Evolutionary conservation across 2,329 filamentous ascomycete genomes (phyloP), one percentile per base, ranked within the genome.

Genomic region (Daldinia eschscholtzii): DNA sequence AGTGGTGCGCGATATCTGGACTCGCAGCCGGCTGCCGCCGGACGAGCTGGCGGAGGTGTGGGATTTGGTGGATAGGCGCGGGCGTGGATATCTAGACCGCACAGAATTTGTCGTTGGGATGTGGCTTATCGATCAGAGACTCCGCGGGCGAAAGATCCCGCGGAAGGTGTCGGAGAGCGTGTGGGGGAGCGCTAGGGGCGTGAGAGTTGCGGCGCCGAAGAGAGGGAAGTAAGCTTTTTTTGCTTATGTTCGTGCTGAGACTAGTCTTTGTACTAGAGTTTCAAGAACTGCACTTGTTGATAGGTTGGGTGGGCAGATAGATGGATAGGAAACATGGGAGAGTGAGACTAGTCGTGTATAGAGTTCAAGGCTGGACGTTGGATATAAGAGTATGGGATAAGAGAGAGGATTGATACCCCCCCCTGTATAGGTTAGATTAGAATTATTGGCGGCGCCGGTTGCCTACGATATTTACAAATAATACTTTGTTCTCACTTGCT

Each of bases 71-170:
- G 91, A 92, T 75, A 81, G 84, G 1, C 79, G 82, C 6, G 78
- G 80, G 1, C 76, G 80, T 13, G 91, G 91, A 1, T 82, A 86
- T 72, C 80, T 96, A 61, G 83, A 81, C 63, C 87, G 88, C 74
- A 86, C 90, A 62, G 91, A 94, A 81, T 96, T 96, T 78, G 91
- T 96, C 0, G 92, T 95, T 1, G 93, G 93, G 9, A 85, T 93
- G 82, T 96, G 93, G 92, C 81, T 96, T 56, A 87, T 96, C 39
- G 93, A 96, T 78, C 92, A 94, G 83, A 83, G 92, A 67, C 81
- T 96, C n/a, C 89, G 91, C 72, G 93, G 93, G 1, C 83, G 92
- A 66, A 96, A 96, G 82, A 83, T 95, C 20, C 93, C 93, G 0
- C 82, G 86, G 13, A 88, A 86, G 74, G 91, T 95, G 9, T 86